Conservation (phyloP, 306 rosid genomes). For the Vigna mungo region DNA sequence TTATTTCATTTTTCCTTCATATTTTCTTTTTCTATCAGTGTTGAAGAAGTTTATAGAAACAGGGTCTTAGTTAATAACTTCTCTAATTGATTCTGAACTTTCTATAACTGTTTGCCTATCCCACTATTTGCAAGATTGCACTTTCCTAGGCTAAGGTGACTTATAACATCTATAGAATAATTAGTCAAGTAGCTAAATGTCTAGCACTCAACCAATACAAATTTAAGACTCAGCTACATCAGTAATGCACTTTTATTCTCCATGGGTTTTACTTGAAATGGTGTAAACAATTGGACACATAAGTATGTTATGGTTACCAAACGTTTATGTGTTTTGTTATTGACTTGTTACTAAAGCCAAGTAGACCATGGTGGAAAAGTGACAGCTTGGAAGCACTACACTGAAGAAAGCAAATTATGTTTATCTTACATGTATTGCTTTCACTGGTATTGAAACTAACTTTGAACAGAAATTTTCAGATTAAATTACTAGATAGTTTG, state of each 20-base stretch:
- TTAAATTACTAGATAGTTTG: constrained; percentile 5
- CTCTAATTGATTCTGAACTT: neutral
- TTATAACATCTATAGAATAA: neutral
- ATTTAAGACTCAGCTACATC: neutral
- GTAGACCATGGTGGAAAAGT: neutral
- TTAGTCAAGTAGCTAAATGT: neutral
- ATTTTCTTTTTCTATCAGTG: neutral
- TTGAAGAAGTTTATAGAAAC: neutral
- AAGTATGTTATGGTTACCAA: neutral
- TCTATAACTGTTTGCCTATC: neutral
- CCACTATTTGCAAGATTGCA: neutral
- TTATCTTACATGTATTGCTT: neutral
- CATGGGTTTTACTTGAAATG: constrained; percentile 4
- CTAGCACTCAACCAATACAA: neutral
- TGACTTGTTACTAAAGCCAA: neutral
- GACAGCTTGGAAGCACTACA: constrained; percentile 13
- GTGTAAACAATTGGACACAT: neutral
- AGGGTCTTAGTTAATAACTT: too few relatives aligned
- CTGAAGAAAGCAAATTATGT: constrained; percentile 7
- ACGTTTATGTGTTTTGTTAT: neutral
- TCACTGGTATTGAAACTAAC: constrained; percentile 2
- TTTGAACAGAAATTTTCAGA: neutral
- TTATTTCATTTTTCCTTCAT: too few relatives aligned
- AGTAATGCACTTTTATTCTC: neutral
- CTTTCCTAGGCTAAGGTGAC: neutral